Evolutionary conservation across 2,329 filamentous ascomycete species (phyloP).

Genomic region (Xylogone sp.): DNA sequence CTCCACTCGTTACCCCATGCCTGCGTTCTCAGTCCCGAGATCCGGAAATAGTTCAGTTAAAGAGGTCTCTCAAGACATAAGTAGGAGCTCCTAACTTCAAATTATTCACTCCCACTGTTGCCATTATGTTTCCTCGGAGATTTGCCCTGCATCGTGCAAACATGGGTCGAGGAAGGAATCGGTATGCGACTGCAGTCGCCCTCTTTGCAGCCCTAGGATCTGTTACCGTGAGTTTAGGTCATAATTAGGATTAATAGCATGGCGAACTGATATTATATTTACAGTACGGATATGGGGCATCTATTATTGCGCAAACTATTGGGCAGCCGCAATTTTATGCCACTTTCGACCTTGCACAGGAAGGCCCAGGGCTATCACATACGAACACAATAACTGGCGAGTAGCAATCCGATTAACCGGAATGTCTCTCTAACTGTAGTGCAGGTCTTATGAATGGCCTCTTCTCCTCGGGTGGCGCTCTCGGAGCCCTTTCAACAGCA

Average conservation of each 20-base stretch:
- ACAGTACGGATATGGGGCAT: slow-evolving; percentile 6
- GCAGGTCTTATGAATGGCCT: not conserved
- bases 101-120: not conserved
- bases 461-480: not conserved
- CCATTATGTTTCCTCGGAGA: not conserved
- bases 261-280: not conserved
- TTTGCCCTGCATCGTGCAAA: not conserved
- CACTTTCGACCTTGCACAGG: slow-evolving; percentile 2
- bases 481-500: not conserved
- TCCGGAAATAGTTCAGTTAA: too few species aligned
- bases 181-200: not conserved
- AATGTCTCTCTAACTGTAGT: not conserved
- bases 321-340: slow-evolving; percentile 5
- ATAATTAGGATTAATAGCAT: not conserved
- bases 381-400: not conserved
- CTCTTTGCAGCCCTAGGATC: not conserved
- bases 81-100: not conserved
- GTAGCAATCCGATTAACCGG: not conserved
- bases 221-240: not conserved
- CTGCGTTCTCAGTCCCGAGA: too few species aligned
- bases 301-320: slow-evolving; percentile 5
- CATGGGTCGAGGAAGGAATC: not conserved
- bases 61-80: not conserved
- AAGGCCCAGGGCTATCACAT: not conserved
- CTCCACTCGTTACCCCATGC: not conserved